phyloP scores from a whole-genome alignment of 345 rosid species.

The Brassica incana region DNA sequence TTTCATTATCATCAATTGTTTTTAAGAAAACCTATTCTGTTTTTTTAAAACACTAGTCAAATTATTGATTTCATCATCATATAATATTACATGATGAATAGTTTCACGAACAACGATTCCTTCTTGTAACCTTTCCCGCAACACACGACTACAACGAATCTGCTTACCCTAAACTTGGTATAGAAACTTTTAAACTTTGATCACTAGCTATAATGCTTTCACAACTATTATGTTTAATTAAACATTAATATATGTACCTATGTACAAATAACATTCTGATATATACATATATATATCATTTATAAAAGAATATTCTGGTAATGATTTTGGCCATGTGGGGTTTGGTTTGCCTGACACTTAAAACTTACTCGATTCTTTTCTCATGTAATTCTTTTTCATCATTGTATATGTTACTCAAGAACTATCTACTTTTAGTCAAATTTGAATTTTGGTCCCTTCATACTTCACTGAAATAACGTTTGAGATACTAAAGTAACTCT shows the following conservation, averaged over 20 bases:
- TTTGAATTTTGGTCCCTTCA: background rate
- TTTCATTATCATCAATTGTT: background rate
- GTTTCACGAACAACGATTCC: no score
- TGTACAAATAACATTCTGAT: background rate
- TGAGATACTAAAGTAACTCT: background rate
- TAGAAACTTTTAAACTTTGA: no score
- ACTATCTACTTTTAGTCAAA: conserved; percentile 2
- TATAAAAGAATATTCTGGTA: conserved; percentile 19
- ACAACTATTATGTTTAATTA: background rate
- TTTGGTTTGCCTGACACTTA: conserved; percentile 90
- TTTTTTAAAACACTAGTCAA: no score
- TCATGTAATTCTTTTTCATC: conserved; percentile 32
- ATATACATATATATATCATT: background rate
- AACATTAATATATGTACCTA: background rate
- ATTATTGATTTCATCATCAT: no score
- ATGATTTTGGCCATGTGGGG: conserved; percentile 91
- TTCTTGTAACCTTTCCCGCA: no score
- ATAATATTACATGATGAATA: no score
- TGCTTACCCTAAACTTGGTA: no score
- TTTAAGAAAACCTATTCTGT: background rate
- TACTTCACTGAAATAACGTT: conserved; percentile 8
- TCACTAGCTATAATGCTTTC: no score
- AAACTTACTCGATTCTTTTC: conserved; percentile 64
- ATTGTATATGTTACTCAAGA: conserved; percentile 11
- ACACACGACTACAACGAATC: no score